A percentile compares a stretch with the other conserved stretches of the same genome.
These are phyloP conservation scores for Hevea brasiliensis DNA, from an alignment of 345 rosid species.

Conservation along the genomic window DNA sequence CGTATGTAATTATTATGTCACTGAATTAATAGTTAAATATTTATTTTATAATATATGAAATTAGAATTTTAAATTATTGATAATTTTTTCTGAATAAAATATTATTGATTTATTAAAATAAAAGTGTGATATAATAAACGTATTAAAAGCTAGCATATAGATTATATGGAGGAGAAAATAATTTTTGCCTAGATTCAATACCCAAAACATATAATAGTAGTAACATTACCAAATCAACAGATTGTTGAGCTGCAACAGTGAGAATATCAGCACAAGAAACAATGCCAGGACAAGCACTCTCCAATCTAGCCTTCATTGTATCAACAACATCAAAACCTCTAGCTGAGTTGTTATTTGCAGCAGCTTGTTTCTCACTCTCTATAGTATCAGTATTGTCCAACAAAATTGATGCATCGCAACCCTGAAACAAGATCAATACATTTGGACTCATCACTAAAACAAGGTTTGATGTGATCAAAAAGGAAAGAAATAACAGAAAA, in stretches of 20 bases:
- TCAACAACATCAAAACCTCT: constrained; percentile 56
- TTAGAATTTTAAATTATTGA: too few relatives aligned
- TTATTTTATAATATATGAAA: too few relatives aligned
- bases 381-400: constrained; percentile 12
- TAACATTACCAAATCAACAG: constrained; percentile 21
- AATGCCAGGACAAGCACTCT: neutral
- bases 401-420: constrained; percentile 25
- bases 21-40: too few relatives aligned
- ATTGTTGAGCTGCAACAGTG: constrained; percentile 30
- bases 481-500: neutral
- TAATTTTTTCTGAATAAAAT: too few relatives aligned
- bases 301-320: constrained; percentile 47
- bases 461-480: too few relatives aligned
- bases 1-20: too few relatives aligned
- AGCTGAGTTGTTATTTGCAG: constrained; percentile 45
- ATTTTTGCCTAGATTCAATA: too few relatives aligned
- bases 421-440: constrained; percentile 33
- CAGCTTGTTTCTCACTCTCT: constrained; percentile 8
- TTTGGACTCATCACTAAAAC: neutral
- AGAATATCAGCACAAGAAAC: constrained; percentile 28
- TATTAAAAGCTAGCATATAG: too few relatives aligned
- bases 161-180: too few relatives aligned
- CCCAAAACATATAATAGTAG: too few relatives aligned
- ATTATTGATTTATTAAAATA: too few relatives aligned
- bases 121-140: too few relatives aligned